phyloP scores from a whole-genome alignment of 768 basidiomycete genomes.

The Galerina marginata region DNA sequence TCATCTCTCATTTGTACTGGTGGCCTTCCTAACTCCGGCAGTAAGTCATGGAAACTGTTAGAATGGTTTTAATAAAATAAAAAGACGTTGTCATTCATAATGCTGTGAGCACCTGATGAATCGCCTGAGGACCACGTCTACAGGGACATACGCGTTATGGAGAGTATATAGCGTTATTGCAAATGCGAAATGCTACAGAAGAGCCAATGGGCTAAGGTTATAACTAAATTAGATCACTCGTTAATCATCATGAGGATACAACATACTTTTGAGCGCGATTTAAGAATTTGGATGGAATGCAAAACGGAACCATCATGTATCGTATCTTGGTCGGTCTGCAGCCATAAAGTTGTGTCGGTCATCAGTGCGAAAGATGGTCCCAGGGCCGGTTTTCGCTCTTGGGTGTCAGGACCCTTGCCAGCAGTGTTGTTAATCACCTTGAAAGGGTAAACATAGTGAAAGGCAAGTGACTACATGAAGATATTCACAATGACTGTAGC shows the following conservation, averaged over 20 bases:
- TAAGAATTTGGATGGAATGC: slow-evolving; percentile 21
- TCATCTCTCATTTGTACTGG: too few species aligned
- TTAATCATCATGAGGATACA: neutral
- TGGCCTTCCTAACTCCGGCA: too few species aligned
- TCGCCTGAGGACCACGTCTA: neutral
- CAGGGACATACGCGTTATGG: neutral
- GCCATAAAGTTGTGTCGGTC: slow-evolving; percentile 78
- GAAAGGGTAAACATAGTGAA: slow-evolving; percentile 1
- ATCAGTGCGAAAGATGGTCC: slow-evolving; percentile 78
- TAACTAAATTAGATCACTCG: neutral
- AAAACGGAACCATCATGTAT: slow-evolving; percentile 2
- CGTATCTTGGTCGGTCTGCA: slow-evolving; percentile 37
- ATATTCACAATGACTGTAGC: slow-evolving; percentile 60
- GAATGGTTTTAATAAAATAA: too few species aligned
- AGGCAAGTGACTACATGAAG: neutral
- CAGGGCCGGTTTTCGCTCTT: slow-evolving; percentile 67
- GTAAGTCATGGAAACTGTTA: too few species aligned
- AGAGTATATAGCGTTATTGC: slow-evolving; percentile 15
- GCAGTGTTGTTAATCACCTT: slow-evolving; percentile 71
- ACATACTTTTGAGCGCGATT: slow-evolving; percentile 29
- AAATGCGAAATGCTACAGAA: slow-evolving; percentile 16
- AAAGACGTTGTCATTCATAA: too few species aligned
- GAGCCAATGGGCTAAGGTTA: slow-evolving; percentile 11
- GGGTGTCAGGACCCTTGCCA: slow-evolving; percentile 21
- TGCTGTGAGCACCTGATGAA: neutral